Evolutionary conservation across 768 basidiomycete genomes (phyloP).

Genomic region (Lactifluus echinatus): DNA sequence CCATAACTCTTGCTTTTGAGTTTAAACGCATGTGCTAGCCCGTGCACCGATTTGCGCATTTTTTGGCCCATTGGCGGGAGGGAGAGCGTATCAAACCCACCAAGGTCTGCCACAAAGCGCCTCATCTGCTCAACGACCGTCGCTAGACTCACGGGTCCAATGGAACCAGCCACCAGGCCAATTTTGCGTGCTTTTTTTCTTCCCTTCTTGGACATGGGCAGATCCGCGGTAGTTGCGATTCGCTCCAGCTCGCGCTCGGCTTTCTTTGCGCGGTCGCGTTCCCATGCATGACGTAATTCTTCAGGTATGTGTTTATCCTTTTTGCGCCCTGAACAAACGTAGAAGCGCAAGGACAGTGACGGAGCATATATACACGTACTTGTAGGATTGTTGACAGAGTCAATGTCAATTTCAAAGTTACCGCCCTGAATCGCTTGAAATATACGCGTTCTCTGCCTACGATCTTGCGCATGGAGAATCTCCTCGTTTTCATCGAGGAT

Average conservation of each 20-base stretch:
- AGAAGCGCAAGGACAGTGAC: not conserved
- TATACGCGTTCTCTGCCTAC: conserved; percentile 44
- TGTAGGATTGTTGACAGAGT: conserved; percentile 32
- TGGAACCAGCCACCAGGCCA: conserved; percentile 46
- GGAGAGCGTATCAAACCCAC: conserved; percentile 44
- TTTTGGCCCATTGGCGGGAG: conserved; percentile 75
- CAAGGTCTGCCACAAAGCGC: conserved; percentile 52
- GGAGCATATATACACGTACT: conserved; percentile 35
- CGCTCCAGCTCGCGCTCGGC: conserved; percentile 52
- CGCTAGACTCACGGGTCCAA: conserved; percentile 38
- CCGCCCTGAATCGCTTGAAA: conserved; percentile 58
- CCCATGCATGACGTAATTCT: conserved; percentile 64
- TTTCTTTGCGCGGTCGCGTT: conserved; percentile 75
- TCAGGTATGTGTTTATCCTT: conserved; percentile 42
- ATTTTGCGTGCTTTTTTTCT: conserved; percentile 64
- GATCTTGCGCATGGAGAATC: conserved; percentile 35
- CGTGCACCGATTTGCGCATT: conserved; percentile 65
- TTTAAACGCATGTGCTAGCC: conserved; percentile 70
- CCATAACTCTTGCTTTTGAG: conserved; percentile 76
- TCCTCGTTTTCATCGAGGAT: conserved; percentile 48
- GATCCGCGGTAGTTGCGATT: conserved; percentile 52
- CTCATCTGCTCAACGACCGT: conserved; percentile 56
- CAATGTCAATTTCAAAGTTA: conserved; percentile 30
- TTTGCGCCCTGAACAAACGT: conserved; percentile 33
- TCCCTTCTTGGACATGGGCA: conserved; percentile 49